A percentile compares a stretch with the other conserved stretches of the same genome.
Conservation (phyloP, 164 flowering plant genomes). For the Vitis riparia region DNA sequence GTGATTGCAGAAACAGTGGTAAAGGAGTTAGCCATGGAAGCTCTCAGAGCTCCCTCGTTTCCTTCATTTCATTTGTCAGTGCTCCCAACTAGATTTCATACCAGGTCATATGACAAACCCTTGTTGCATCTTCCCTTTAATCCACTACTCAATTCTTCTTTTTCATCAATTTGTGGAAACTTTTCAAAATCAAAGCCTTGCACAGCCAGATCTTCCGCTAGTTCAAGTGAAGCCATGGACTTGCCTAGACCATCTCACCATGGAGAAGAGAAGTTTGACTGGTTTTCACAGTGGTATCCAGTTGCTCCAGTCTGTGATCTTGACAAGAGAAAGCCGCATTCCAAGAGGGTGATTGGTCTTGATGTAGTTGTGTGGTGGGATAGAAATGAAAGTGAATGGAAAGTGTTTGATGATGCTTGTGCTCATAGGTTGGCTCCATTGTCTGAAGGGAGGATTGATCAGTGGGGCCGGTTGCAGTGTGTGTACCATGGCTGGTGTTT, state of each 20-base stretch:
- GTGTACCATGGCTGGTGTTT: slow-evolving; percentile 78
- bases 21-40: slow-evolving; percentile 32
- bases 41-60: slow-evolving; percentile 28
- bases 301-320: too few species aligned
- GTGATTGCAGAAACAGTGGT: too few species aligned
- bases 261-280: slow-evolving; percentile 57
- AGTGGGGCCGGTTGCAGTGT: slow-evolving; percentile 64
- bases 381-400: slow-evolving; percentile 43
- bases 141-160: slow-evolving; percentile 18
- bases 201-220: slow-evolving; percentile 29
- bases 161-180: slow-evolving; percentile 10
- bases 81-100: slow-evolving; percentile 12
- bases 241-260: slow-evolving; percentile 20
- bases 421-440: slow-evolving; percentile 66
- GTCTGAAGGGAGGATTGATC: slow-evolving; percentile 64
- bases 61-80: slow-evolving; percentile 19
- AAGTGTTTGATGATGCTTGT: slow-evolving; percentile 54
- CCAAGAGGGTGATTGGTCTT: slow-evolving; percentile 14
- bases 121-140: slow-evolving; percentile 11
- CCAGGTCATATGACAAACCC: slow-evolving; percentile 19
- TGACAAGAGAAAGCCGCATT: too few species aligned
- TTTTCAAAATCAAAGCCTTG: slow-evolving; percentile 31
- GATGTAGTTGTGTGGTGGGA: slow-evolving; percentile 75
- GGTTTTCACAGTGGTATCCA: slow-evolving; percentile 38
- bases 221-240: slow-evolving; percentile 27